Conservation (phyloP, 768 basidiomycete genomes). For the Amanita pallidorosea region DNA sequence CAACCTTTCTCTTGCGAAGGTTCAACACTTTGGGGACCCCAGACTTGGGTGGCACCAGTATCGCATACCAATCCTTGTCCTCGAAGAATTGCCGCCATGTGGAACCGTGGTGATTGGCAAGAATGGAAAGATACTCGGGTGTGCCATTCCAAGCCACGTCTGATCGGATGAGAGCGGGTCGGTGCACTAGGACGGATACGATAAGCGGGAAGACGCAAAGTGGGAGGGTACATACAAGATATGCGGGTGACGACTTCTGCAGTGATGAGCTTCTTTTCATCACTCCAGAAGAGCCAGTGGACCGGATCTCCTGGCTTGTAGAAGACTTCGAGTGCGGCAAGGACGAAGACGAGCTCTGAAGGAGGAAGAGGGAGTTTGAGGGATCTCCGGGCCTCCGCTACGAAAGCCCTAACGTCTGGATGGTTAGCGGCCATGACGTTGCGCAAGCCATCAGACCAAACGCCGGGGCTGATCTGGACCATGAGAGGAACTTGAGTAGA, state of each 20-base stretch:
- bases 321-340: constrained; percentile 52
- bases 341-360: constrained; percentile 37
- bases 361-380: constrained; percentile 27
- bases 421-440: constrained; percentile 34
- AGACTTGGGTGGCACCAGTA: constrained; percentile 21
- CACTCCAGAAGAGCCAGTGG: constrained; percentile 59
- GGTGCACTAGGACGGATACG: constrained; percentile 20
- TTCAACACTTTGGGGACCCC: constrained; percentile 17
- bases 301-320: constrained; percentile 41
- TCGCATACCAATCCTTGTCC: constrained; percentile 20
- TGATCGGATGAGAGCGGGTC: constrained; percentile 26
- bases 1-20: constrained; percentile 23
- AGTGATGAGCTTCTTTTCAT: constrained; percentile 33
- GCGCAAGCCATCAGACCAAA: constrained; percentile 27
- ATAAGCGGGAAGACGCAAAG: neutral
- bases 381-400: constrained; percentile 28
- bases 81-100: constrained; percentile 20
- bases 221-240: constrained; percentile 30
- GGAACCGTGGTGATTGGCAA: constrained; percentile 22
- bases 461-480: constrained; percentile 23
- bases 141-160: constrained; percentile 34
- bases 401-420: constrained; percentile 38
- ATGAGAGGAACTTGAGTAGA: constrained; percentile 14
- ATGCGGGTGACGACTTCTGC: constrained; percentile 44
- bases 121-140: constrained; percentile 25